Evolutionary conservation across 2,329 filamentous ascomycete species (phyloP), one percentile per base, ranked within the genome.

Genomic region (Dactylellina parvicollis): DNA sequence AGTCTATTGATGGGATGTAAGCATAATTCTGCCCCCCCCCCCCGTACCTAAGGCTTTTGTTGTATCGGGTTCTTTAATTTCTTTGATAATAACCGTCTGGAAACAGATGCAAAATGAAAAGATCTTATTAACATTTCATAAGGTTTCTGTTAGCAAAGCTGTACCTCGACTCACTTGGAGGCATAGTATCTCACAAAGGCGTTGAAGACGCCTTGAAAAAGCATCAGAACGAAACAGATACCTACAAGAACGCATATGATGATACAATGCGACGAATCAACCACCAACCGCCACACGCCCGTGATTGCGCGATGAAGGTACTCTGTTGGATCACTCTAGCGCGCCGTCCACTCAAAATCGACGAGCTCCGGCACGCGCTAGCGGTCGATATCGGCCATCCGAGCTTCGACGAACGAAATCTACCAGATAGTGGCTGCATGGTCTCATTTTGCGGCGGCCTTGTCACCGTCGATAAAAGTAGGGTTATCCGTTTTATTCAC

Each of bases 401-500:
- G 14, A 32, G 16, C 8, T 32, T 50, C 16, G 24, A 50, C 24
- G 46, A 76, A 71, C 73, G 24, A 69, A 65, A 66, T 44, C 52
- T 50, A 59, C 26, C 46, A 28, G 65, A 61, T 10, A 34, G 47
- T n/a, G 78, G 80, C 4, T 76, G 80, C 1, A 66, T 83, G 1
- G 65, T 83, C 0, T 80, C 80, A 2, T 77, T 78, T 1, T 85
- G 82, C 65, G 80, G 79, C 30, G 83, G 83, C 0, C 57, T 85
- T 8, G 80, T 85, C 1, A 81, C 79, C 0, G 38, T 83, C 1
- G 82, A 84, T 34, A 65, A 80, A 44, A 83, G 78, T 50, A 50
- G 77, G 16, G 77, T 81, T 24, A 77, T 84, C 9, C 79, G 82
- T 2, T 73, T 85, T 0, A 81, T 83, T 2, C 83, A 85, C 72